Conservation (phyloP, 148 eudicot species). For the Pouteria glomerata region DNA sequence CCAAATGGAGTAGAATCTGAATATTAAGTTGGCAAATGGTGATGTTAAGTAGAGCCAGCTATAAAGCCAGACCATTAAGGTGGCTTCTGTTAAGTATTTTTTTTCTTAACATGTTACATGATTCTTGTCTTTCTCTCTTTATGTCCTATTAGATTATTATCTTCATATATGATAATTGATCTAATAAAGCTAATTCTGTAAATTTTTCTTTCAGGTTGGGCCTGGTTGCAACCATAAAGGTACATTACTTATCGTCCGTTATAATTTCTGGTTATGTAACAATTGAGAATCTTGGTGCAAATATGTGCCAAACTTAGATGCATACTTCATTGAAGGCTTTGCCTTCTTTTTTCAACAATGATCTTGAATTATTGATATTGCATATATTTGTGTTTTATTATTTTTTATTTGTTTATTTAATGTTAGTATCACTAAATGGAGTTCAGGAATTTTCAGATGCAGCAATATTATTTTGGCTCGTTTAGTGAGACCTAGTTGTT, state of each 20-base stretch:
- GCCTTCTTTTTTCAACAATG: too few species aligned
- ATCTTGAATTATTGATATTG: too few species aligned
- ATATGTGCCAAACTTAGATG: not conserved
- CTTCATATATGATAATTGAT: not conserved
- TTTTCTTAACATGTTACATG: not conserved
- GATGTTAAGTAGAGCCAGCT: too few species aligned
- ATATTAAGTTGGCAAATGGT: too few species aligned
- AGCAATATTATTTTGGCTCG: not conserved
- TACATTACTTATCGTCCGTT: constrained; percentile 20
- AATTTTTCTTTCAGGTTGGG: constrained; percentile 61
- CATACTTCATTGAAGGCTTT: not conserved
- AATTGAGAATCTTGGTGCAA: not conserved
- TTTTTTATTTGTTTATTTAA: not conserved
- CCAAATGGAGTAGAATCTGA: too few species aligned
- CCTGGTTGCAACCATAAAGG: constrained; percentile 89
- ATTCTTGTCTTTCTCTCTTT: not conserved
- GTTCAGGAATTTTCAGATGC: not conserved
- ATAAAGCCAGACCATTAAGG: too few species aligned
- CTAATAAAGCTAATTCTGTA: constrained; percentile 9
- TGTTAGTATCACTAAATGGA: not conserved
- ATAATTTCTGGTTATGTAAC: not conserved
- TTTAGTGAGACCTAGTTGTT: too few species aligned
- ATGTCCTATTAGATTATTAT: not conserved
- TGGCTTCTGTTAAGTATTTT: not conserved
- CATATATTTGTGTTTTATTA: not conserved